Conservation (phyloP, 345 rosid genomes). For the Anacardium occidentale region DNA sequence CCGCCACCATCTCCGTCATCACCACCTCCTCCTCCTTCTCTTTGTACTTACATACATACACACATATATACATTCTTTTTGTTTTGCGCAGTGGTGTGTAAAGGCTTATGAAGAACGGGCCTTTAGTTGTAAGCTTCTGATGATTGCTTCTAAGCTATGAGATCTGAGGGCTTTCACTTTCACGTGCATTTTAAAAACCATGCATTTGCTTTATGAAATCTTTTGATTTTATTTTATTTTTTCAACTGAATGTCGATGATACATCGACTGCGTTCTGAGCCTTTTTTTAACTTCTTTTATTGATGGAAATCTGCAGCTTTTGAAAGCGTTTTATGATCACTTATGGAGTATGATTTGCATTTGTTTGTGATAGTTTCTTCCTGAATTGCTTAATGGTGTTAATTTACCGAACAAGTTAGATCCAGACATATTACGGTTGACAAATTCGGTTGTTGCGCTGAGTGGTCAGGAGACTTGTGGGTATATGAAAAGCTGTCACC, state of each 20-base stretch:
- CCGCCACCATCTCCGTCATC: neutral
- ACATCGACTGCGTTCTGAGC: constrained; percentile 10
- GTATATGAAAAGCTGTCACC: too few relatives aligned
- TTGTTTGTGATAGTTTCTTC: too few relatives aligned
- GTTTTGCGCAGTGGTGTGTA: constrained; percentile 16
- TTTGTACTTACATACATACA: neutral
- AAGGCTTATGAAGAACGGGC: constrained; percentile 29
- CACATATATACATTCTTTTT: neutral
- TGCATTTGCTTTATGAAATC: neutral
- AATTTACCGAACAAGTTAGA: too few relatives aligned
- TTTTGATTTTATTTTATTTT: neutral
- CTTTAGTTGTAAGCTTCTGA: constrained; percentile 26
- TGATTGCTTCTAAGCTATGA: constrained; percentile 54
- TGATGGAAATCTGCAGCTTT: constrained; percentile 12
- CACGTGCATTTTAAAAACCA: neutral
- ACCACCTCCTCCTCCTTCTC: neutral
- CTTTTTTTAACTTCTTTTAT: constrained; percentile 17
- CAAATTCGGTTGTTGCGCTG: too few relatives aligned
- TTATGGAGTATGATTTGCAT: neutral
- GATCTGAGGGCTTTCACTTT: constrained; percentile 48
- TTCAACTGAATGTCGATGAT: constrained; percentile 18
- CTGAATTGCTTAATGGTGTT: too few relatives aligned
- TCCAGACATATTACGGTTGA: too few relatives aligned
- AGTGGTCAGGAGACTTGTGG: too few relatives aligned
- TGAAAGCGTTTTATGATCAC: constrained; percentile 7